phyloP scores from a whole-genome alignment of 2,329 filamentous ascomycete species.

The Fusarium pilosicola region DNA sequence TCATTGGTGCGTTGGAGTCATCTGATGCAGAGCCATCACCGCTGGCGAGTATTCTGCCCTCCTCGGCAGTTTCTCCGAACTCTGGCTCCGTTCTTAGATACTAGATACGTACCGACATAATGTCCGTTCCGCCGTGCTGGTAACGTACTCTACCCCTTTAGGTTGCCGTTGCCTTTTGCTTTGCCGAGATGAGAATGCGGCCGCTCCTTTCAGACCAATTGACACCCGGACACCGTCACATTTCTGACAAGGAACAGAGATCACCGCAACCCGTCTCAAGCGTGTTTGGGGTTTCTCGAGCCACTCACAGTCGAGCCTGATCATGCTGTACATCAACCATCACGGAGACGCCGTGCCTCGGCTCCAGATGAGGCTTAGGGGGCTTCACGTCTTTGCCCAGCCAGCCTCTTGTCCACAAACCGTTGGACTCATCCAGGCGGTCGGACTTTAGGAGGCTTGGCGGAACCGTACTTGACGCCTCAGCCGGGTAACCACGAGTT shows the following conservation, averaged over 20 bases:
- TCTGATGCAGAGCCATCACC: slow-evolving; percentile 29
- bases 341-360: slow-evolving; percentile 43
- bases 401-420: slow-evolving; percentile 13
- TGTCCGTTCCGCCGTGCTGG: slow-evolving; percentile 39
- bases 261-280: slow-evolving; percentile 39
- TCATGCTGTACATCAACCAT: slow-evolving; percentile 3
- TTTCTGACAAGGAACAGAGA: slow-evolving; percentile 25
- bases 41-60: slow-evolving; percentile 14
- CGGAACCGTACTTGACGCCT: slow-evolving; percentile 9
- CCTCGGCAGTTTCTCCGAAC: slow-evolving; percentile 40
- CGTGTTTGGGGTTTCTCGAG: slow-evolving; percentile 38
- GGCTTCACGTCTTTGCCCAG: background rate
- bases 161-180: background rate
- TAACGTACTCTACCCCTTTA: slow-evolving; percentile 26
- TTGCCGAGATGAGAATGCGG: slow-evolving; percentile 34
- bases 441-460: slow-evolving; percentile 31
- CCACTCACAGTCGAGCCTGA: slow-evolving; percentile 21
- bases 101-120: slow-evolving; percentile 1
- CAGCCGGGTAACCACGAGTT: slow-evolving; percentile 22
- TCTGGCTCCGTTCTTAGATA: background rate
- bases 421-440: slow-evolving; percentile 26
- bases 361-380: slow-evolving; percentile 27
- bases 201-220: slow-evolving; percentile 18
- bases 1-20: slow-evolving; percentile 25
- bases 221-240: slow-evolving; percentile 26